phyloP scores from a whole-genome alignment of 2,329 filamentous ascomycete genomes.

The Fusarium caatingaense region DNA sequence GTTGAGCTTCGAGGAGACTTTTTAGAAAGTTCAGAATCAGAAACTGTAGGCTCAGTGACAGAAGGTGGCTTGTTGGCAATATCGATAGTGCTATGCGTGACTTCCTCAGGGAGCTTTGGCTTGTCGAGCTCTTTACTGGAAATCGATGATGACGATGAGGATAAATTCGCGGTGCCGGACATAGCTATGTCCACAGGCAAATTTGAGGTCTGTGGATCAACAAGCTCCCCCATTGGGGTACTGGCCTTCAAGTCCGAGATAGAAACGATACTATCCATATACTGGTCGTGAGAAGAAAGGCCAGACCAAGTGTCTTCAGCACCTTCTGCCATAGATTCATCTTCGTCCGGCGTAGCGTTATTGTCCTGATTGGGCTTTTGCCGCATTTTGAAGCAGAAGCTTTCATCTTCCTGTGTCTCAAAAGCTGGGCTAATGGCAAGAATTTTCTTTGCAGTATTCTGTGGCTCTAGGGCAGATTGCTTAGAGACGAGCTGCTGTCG shows the following conservation, averaged over 20 bases:
- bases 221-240: neutral
- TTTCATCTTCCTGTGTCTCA: conserved; percentile 50
- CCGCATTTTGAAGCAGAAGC: conserved; percentile 49
- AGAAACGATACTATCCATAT: conserved; percentile 4
- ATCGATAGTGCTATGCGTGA: neutral
- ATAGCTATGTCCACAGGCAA: neutral
- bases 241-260: neutral
- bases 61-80: conserved; percentile 1
- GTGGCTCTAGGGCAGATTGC: too few species aligned
- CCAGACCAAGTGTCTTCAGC: conserved; percentile 38
- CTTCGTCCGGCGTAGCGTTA: neutral
- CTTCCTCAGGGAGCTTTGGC: conserved; percentile 3
- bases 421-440: conserved; percentile 11
- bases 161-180: conserved; percentile 19
- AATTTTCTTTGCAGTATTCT: neutral
- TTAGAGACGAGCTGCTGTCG: neutral
- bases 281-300: conserved; percentile 20
- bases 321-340: neutral
- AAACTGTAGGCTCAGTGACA: neutral
- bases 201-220: neutral
- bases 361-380: conserved; percentile 1
- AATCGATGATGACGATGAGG: conserved; percentile 37
- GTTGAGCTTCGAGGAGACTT: neutral
- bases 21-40: conserved; percentile 5
- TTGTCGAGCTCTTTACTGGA: conserved; percentile 23